Conservation (phyloP, 805 yeast genomes). For the Yarrowia yakushimensis region DNA sequence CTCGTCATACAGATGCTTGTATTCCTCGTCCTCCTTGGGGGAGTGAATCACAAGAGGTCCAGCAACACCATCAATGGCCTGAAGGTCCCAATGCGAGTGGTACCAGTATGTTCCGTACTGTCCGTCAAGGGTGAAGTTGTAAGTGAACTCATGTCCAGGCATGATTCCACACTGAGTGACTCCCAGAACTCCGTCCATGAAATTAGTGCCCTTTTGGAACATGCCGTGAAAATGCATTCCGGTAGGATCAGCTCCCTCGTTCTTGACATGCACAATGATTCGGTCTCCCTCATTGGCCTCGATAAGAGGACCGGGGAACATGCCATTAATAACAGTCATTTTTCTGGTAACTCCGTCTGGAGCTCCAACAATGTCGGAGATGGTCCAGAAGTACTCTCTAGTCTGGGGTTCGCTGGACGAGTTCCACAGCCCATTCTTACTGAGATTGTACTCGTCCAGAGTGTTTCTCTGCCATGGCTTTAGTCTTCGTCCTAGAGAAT, state of each 20-base stretch:
- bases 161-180: conserved; percentile 51
- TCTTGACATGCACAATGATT: conserved; percentile 41
- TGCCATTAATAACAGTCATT: conserved; percentile 43
- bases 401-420: conserved; percentile 25
- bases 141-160: conserved; percentile 43
- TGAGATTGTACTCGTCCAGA: conserved; percentile 31
- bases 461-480: conserved; percentile 36
- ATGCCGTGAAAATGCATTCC: conserved; percentile 56
- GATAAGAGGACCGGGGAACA: conserved; percentile 51
- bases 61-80: conserved; percentile 48
- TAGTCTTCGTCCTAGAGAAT: conserved; percentile 23
- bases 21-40: conserved; percentile 36
- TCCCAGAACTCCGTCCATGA: conserved; percentile 51
- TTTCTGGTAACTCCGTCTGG: conserved; percentile 35
- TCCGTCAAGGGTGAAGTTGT: conserved; percentile 42
- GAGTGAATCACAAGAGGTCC: conserved; percentile 49
- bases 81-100: conserved; percentile 50
- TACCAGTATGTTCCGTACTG: conserved; percentile 56
- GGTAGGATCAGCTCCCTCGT: conserved; percentile 42
- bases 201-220: conserved; percentile 45
- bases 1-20: conserved; percentile 34
- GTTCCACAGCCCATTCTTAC: conserved; percentile 28
- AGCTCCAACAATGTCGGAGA: conserved; percentile 29
- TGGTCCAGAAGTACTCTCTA: conserved; percentile 30
- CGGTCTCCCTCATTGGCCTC: conserved; percentile 42